Base-by-base conservation (phyloP, 371 early-diverging fungal species). In the Haplosporangium sp. region DNA sequence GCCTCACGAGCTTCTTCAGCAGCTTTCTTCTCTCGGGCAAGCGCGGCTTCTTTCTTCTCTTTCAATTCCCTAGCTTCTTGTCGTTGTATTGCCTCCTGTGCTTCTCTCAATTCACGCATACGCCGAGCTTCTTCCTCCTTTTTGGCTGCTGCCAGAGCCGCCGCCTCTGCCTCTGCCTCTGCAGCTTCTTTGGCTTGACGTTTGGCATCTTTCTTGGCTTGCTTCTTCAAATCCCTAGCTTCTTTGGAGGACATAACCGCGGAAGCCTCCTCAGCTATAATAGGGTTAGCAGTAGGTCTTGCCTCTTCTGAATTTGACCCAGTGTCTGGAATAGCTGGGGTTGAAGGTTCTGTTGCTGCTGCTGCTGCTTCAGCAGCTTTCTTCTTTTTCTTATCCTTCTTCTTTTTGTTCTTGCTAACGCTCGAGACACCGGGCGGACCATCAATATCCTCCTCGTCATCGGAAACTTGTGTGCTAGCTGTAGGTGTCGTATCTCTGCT, bases 331-430 rank as follows among this genome's bases (percentile, higher is more conserved):
- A n/a, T 20, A 15, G 60, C 69, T 2, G 47, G 57, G 4, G 57
- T 59, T 11, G 47, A 42, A 15, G n/a, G n/a, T 50, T 44, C 65
- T 2, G 69, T 44, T 1, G 73, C 73, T 0, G 66, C 67, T 0
- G 74, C 82, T 2, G 75, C 75, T 20, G 72, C 82, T 45, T 74
- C 82, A 2, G 82, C 82, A 1, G 73, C 67, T 61, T 85, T 82
- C 65, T 85, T 85, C 71, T 87, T 88, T 57, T 84, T 86, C 56
- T 76, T 84, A 47, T 87, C 85, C 59, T 83, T 86, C 76, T 87
- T 88, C 67, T 85, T 84, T 62, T 71, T 84, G 66, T 64, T 74
- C 63, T 82, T 76, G 62, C 74, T 77, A 17, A 68, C 61, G 34
- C 71, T 64, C 1, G 65, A 42, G 3, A 69, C 20, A 13, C 76